Conservation (phyloP, 768 basidiomycete genomes). For the Amanita rubescens region DNA sequence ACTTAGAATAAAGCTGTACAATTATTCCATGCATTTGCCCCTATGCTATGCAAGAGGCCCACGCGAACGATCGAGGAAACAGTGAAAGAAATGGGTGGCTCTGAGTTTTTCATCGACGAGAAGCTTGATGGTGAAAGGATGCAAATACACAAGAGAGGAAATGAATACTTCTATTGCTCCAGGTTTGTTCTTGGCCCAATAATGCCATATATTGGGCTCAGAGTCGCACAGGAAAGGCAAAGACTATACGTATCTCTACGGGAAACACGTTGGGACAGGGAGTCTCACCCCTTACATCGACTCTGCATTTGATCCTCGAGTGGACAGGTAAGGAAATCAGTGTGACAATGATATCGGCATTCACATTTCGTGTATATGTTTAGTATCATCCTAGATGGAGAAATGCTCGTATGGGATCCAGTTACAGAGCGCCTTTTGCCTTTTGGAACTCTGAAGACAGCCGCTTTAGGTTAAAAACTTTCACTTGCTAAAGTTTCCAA, state of each 20-base stretch:
- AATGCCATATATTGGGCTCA: neutral
- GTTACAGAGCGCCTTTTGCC: conserved; percentile 80
- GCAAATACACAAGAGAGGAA: conserved; percentile 89
- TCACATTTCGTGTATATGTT: neutral
- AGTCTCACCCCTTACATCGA: conserved; percentile 87
- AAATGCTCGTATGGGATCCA: conserved; percentile 99
- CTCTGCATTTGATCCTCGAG: conserved; percentile 60
- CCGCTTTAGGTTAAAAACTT: conserved; percentile 62
- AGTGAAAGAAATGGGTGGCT: conserved; percentile 74
- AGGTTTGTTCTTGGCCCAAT: conserved; percentile 37
- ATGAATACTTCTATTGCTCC: conserved; percentile 90
- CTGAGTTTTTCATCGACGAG: conserved; percentile 88
- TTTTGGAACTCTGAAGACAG: conserved; percentile 91
- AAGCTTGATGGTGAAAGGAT: conserved; percentile 97
- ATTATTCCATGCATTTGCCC: conserved; percentile 81
- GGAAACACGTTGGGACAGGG: conserved; percentile 72
- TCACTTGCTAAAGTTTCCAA: neutral
- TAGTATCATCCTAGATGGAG: conserved; percentile 92
- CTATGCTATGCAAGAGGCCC: conserved; percentile 92
- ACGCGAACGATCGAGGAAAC: conserved; percentile 75
- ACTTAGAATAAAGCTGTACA: conserved; percentile 75
- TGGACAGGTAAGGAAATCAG: conserved; percentile 63
- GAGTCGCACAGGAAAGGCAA: conserved; percentile 65
- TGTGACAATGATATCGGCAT: neutral
- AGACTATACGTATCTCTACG: conserved; percentile 88